Evolutionary conservation across 345 rosid genomes (phyloP).

Genomic region (Brassica nigra): DNA sequence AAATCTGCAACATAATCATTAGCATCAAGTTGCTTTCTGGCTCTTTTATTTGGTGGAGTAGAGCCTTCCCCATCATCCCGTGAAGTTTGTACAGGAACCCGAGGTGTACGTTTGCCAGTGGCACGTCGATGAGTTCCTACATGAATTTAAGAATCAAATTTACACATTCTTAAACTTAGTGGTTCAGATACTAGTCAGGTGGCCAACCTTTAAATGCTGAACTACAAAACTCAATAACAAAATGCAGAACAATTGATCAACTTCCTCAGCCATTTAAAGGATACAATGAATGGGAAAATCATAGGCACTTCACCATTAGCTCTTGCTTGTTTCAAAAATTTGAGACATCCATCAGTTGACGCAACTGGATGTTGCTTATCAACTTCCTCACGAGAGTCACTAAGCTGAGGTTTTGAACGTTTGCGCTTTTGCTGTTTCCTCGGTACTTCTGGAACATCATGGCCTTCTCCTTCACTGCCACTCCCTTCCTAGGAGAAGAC

Average conservation of each 20-base stretch:
- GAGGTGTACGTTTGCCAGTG: constrained; percentile 96
- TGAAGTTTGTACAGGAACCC: constrained; percentile 70
- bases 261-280: neutral
- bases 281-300: neutral
- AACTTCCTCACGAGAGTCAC: constrained; percentile 56
- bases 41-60: constrained; percentile 51
- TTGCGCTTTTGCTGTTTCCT: constrained; percentile 64
- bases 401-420: constrained; percentile 53
- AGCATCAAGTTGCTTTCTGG: constrained; percentile 51
- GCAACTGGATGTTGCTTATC: constrained; percentile 44
- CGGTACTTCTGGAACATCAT: constrained; percentile 46
- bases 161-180: constrained; percentile 20
- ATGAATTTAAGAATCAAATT: constrained; percentile 30
- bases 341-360: constrained; percentile 72
- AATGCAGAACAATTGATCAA: constrained; percentile 5
- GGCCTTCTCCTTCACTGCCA: constrained; percentile 80
- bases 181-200: constrained; percentile 18
- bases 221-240: constrained; percentile 14
- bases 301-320: constrained; percentile 53
- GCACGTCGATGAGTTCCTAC: constrained; percentile 76
- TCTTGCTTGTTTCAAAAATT: constrained; percentile 68
- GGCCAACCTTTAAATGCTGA: neutral
- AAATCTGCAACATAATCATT: constrained; percentile 69
- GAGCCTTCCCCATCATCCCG: constrained; percentile 51
- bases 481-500: constrained; percentile 64